phyloP scores from a whole-genome alignment of 768 basidiomycete species.

The Mycena belliarum region DNA sequence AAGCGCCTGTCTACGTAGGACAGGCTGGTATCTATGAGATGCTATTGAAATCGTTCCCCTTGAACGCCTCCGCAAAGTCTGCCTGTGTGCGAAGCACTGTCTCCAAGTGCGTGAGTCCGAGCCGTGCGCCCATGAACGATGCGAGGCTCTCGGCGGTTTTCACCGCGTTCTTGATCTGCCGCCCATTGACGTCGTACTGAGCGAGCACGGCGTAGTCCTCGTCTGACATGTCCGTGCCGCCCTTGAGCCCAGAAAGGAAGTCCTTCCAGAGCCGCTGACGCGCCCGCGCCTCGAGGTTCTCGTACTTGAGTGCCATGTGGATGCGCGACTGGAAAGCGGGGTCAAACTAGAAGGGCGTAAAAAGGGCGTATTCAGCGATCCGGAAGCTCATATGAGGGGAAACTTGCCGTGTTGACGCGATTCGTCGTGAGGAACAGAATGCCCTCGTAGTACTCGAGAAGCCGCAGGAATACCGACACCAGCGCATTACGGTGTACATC shows the following conservation, averaged over 20 bases:
- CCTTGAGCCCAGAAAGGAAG: constrained; percentile 13
- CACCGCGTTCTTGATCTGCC: constrained; percentile 23
- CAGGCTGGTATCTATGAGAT: too few species aligned
- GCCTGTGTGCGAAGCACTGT: constrained; percentile 39
- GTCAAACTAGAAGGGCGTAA: not conserved
- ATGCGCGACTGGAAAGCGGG: constrained; percentile 21
- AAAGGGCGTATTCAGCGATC: too few species aligned
- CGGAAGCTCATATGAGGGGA: not conserved
- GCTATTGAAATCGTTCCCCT: constrained; percentile 9
- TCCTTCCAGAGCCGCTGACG: constrained; percentile 17
- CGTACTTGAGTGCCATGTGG: constrained; percentile 19
- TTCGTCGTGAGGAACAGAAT: constrained; percentile 24
- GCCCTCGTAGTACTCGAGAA: constrained; percentile 22
- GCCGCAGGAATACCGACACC: constrained; percentile 25
- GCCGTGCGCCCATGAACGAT: constrained; percentile 26
- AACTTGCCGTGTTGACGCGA: constrained; percentile 8
- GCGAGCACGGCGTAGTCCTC: constrained; percentile 13
- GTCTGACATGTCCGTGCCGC: constrained; percentile 20
- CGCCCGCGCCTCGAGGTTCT: constrained; percentile 7
- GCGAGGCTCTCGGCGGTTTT: constrained; percentile 22
- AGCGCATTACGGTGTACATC: constrained; percentile 24
- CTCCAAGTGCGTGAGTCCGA: constrained; percentile 31
- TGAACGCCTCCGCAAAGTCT: constrained; percentile 29
- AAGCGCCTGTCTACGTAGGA: too few species aligned
- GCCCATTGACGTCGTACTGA: constrained; percentile 16